These are phyloP conservation scores for Kazachstania bromeliacearum DNA, from an alignment of 805 yeast species.

Conservation along the genomic window DNA sequence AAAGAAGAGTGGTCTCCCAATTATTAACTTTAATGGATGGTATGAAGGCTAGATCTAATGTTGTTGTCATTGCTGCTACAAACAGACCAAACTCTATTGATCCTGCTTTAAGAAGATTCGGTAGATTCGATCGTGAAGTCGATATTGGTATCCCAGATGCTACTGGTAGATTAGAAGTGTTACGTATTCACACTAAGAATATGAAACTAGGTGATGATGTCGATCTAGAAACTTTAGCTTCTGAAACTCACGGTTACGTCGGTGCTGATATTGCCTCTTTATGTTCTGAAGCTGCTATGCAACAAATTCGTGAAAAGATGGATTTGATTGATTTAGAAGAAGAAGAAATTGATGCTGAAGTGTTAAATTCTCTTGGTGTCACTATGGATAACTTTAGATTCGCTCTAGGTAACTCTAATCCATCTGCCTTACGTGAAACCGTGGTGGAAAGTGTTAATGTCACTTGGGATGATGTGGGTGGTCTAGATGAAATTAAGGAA, in stretches of 20 bases:
- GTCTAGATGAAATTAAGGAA: constrained; percentile 88
- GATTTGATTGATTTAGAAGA: constrained; percentile 54
- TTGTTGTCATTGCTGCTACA: constrained; percentile 97
- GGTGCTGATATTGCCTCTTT: constrained; percentile 98
- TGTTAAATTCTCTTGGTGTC: constrained; percentile 90
- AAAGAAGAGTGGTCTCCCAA: constrained; percentile 97
- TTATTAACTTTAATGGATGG: constrained; percentile 97
- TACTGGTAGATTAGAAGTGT: constrained; percentile 92
- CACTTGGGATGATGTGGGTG: constrained; percentile 99
- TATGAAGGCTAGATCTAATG: constrained; percentile 98
- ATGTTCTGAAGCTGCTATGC: constrained; percentile 99
- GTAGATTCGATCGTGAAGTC: constrained; percentile 83
- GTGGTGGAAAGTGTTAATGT: constrained; percentile 98
- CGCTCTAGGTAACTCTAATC: constrained; percentile 95
- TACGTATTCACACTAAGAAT: constrained; percentile 95
- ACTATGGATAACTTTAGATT: constrained; percentile 98
- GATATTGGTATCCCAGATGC: constrained; percentile 97
- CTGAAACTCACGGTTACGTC: constrained; percentile 98
- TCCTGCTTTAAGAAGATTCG: constrained; percentile 79
- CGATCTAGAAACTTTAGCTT: constrained; percentile 88
- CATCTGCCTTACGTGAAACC: constrained; percentile 98
- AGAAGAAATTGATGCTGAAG: constrained; percentile 90
- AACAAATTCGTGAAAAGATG: constrained; percentile 99
- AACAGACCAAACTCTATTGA: constrained; percentile 69
- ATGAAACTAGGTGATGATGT: constrained; percentile 95